Conservation (phyloP, 306 rosid genomes). For the Vigna angularis region DNA sequence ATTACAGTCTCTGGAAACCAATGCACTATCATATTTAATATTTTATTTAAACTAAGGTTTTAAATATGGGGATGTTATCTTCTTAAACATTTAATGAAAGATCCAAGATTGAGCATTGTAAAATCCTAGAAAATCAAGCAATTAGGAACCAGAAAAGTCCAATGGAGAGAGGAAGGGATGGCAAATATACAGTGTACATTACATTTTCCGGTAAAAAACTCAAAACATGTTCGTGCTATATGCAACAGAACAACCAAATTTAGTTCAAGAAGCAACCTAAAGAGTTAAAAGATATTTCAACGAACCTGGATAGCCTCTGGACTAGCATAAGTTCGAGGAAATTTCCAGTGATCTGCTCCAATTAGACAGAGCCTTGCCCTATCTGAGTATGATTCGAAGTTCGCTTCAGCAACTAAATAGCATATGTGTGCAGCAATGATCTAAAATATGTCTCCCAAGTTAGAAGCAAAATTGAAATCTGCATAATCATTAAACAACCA, state of each 20-base stretch:
- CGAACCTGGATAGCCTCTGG: slow-evolving; percentile 98
- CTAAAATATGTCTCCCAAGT: slow-evolving; percentile 58
- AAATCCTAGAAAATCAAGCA: neutral
- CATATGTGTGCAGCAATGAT: slow-evolving; percentile 93
- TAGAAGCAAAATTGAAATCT: slow-evolving; percentile 31
- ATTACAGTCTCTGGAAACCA: too few relatives aligned
- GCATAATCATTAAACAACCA: slow-evolving; percentile 1
- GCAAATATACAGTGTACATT: neutral
- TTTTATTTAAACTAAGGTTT: neutral
- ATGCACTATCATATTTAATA: neutral
- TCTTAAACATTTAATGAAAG: neutral
- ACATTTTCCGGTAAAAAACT: slow-evolving; percentile 5
- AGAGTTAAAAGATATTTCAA: slow-evolving; percentile 36
- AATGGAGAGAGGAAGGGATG: neutral
- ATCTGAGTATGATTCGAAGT: slow-evolving; percentile 87
- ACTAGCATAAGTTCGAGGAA: slow-evolving; percentile 86
- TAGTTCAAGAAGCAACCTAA: slow-evolving; percentile 23
- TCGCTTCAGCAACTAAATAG: slow-evolving; percentile 94
- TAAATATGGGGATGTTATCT: neutral
- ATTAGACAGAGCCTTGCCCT: slow-evolving; percentile 87
- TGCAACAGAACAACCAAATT: neutral
- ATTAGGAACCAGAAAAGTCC: neutral
- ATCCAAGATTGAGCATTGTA: neutral
- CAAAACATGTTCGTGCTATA: slow-evolving; percentile 27
- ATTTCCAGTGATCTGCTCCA: slow-evolving; percentile 99